Evolutionary conservation across 1,139 yeast species (phyloP).

Genomic region (Hemisphaericaspora xylofermentans): DNA sequence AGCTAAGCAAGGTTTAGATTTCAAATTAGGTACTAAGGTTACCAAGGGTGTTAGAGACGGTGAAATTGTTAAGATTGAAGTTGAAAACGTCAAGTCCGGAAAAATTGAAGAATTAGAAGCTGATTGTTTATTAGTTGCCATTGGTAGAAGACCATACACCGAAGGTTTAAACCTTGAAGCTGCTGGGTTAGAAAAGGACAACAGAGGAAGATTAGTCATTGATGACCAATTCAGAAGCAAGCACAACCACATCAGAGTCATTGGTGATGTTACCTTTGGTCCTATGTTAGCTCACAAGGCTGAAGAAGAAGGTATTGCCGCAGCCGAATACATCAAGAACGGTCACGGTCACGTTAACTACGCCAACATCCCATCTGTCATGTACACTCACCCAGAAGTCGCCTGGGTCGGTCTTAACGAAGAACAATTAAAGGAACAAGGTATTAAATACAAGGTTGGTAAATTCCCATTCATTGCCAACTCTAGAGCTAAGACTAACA

Average conservation of each 20-base stretch:
- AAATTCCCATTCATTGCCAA: conserved; percentile 98
- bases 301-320: conserved; percentile 99
- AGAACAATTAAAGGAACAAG: conserved; percentile 92
- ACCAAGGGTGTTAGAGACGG: conserved; percentile 84
- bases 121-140: conserved; percentile 92
- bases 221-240: conserved; percentile 93
- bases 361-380: conserved; percentile 95
- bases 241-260: conserved; percentile 89
- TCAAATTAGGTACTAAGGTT: conserved; percentile 92
- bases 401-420: conserved; percentile 99
- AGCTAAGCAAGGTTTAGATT: conserved; percentile 91
- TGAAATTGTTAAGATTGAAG: conserved; percentile 80
- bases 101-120: conserved; percentile 78
- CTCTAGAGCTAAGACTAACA: conserved; percentile 98
- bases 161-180: conserved; percentile 86
- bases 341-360: conserved; percentile 99
- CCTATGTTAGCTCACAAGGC: conserved; percentile 99
- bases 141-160: conserved; percentile 98
- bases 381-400: conserved; percentile 99
- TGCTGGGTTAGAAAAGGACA: conserved; percentile 85
- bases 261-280: conserved; percentile 98
- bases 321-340: conserved; percentile 86
- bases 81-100: conserved; percentile 87
- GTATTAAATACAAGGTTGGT: conserved; percentile 89
- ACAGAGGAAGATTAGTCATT: conserved; percentile 89